Base-by-base conservation (phyloP, 202 grass and related monocot species). In the Carex sylvatica region DNA sequence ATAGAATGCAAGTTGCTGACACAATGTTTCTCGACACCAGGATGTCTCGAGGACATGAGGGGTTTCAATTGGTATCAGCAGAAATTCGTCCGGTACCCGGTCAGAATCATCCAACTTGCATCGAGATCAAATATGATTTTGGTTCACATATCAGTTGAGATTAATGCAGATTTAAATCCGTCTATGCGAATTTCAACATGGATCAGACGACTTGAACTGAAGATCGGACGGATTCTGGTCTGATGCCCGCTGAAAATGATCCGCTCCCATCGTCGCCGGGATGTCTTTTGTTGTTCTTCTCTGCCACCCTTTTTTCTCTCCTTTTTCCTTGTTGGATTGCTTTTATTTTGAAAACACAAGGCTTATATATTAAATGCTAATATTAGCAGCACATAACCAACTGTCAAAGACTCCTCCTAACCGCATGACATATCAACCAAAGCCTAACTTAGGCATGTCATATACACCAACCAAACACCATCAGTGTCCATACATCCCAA, bases 101-200 rank as follows among this genome's bases (percentile, higher is more conserved):
- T 44, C 42, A 9, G 9, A 44, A 44, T 9, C 7, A 9, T 9
- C 8, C 42, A 9, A 46, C 8, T 46, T 9, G 8, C 42, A 0
- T 46, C 8, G 42, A 46, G 8, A 46, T 46, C 42, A 10, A 7
- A 9, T 2, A 46, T 1, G 2, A 47, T 47, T 47, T 47, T 2
- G 44, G 11, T 46, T 46, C 9, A 46, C 44, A 10, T 10, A 9
- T 2, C 44, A 2, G 9, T 44, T 44, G 40, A 44, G 40, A 44
- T 44, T 46, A 46, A 10, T 11, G 9, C 9, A 46, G 8, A 11
- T 47, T 47, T 47, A 11, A 11, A 47, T 47, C 9, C 9, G 2
- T 47, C 2, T 0, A 1, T 0, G 9, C 2, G 0, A 10, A 47
- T 2, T 11, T 47, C 9, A 2, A 47, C 0, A 0, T 11, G 1